Conservation (phyloP, 257 asterid species). For the Lycium ferocissimum region DNA sequence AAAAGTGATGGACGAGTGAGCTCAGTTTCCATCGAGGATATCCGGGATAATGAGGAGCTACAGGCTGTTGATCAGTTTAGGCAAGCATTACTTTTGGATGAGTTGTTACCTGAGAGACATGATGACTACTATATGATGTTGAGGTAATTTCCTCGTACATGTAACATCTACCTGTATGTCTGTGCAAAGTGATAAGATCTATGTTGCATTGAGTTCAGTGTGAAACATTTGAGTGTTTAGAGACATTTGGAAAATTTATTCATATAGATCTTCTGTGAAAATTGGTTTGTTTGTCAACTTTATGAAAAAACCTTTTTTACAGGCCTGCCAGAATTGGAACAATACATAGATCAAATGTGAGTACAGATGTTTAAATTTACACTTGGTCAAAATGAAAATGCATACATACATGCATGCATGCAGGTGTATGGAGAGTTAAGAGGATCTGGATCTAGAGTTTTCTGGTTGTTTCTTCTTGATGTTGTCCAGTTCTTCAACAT, state of each 20-base stretch:
- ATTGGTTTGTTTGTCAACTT: slow-evolving; percentile 18
- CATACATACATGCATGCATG: background rate
- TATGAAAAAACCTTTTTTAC: background rate
- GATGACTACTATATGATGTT: slow-evolving; percentile 95
- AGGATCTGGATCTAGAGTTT: background rate
- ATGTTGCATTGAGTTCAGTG: background rate
- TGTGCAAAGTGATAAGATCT: background rate
- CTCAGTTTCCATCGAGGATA: slow-evolving; percentile 93
- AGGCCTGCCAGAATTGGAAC: slow-evolving; percentile 25
- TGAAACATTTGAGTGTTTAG: background rate
- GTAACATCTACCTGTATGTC: slow-evolving; percentile 28
- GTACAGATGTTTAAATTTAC: background rate
- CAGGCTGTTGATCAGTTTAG: slow-evolving; percentile 89
- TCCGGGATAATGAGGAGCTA: slow-evolving; percentile 88
- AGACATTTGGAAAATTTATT: background rate
- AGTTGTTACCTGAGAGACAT: slow-evolving; percentile 77
- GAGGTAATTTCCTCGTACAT: slow-evolving; percentile 57
- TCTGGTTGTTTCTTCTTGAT: slow-evolving; percentile 25
- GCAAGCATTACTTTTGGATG: slow-evolving; percentile 84
- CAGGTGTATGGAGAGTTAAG: background rate
- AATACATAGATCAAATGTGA: slow-evolving; percentile 19
- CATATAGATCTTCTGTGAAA: background rate
- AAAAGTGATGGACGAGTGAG: slow-evolving; percentile 83
- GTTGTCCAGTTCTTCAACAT: slow-evolving; percentile 35
- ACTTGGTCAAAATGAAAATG: background rate